Base-by-base conservation (phyloP, 306 rosid species). In the Lupinus albus region DNA sequence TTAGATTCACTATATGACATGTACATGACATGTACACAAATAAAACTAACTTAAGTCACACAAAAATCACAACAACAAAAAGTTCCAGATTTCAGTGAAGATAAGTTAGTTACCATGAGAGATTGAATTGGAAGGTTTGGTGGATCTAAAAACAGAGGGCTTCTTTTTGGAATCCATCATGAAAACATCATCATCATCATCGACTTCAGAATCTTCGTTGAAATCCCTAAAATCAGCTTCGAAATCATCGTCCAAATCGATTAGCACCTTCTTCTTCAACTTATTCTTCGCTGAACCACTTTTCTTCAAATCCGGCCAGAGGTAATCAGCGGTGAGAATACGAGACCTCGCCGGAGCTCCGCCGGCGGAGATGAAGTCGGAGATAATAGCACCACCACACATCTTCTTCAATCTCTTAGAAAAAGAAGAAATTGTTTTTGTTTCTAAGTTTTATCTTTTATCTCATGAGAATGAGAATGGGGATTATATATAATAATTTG, bases 361-460 rank as follows among this genome's bases (percentile, higher is more conserved):
- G 5, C 56, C 41, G 68, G 88, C 67, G 46, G 82, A 75, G 16
- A 86, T 87, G 76, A 87, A 84, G 42, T 69, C 97, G 67, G 97
- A 85, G 76, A 91, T 91, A 10, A 91, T 88, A 78, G 97, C 87
- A 36, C 97, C 97, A 61, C 97, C 97, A 73, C 97, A 91, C 97
- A 91, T 91, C 44, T 33, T 32, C 36, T 32, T 32, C 36, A 1
- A 6, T 32, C 36, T 1, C 36, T 32, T 32, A 4, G 47, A 3
- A 41, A 42, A 42, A 11, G 47, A 42, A 42, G 1, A 11, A 11
- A 2, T 42, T 11, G 38, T 0, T 33, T 33, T 33, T 33, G 38
- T 25, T 25, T 25, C 30, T 25, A 4, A 25, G 1, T 25, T 4
- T 25, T 25, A 25, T 25, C 30, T 25, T 25, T 25, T n/a, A n/a